phyloP scores from a whole-genome alignment of 768 basidiomycete species.

The Boletus speciosus region DNA sequence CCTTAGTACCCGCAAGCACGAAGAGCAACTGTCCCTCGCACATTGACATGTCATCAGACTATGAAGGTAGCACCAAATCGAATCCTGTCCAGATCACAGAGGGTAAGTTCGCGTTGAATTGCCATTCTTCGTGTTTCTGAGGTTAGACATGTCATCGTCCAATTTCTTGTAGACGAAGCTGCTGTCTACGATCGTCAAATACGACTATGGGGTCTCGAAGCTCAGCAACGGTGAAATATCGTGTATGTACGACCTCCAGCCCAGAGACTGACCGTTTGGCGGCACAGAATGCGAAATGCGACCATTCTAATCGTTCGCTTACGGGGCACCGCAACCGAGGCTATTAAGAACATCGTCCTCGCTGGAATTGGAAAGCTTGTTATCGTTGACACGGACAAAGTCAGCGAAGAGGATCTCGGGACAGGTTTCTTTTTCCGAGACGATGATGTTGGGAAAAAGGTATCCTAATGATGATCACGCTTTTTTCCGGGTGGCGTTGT shows the following conservation, averaged over 20 bases:
- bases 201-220: slow-evolving; percentile 96
- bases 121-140: not conserved
- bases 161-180: slow-evolving; percentile 47
- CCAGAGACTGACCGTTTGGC: slow-evolving; percentile 6
- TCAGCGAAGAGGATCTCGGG: slow-evolving; percentile 83
- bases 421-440: slow-evolving; percentile 93
- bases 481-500: slow-evolving; percentile 33
- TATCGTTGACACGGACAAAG: slow-evolving; percentile 73
- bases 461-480: slow-evolving; percentile 28
- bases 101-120: slow-evolving; percentile 42
- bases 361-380: slow-evolving; percentile 91
- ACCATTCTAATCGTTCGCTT: slow-evolving; percentile 81
- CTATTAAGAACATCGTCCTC: slow-evolving; percentile 96
- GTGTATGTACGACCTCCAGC: not conserved
- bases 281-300: slow-evolving; percentile 84
- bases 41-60: slow-evolving; percentile 17
- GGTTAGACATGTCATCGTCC: not conserved
- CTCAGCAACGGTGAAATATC: slow-evolving; percentile 77
- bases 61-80: slow-evolving; percentile 31
- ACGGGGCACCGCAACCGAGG: slow-evolving; percentile 84
- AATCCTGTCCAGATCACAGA: slow-evolving; percentile 59
- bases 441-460: slow-evolving; percentile 88
- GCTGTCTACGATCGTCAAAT: slow-evolving; percentile 96
- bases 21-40: not conserved
- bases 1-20: not conserved